Evolutionary conservation across 106 monocot genomes (phyloP).

Genomic region (Agapanthus africanus): DNA sequence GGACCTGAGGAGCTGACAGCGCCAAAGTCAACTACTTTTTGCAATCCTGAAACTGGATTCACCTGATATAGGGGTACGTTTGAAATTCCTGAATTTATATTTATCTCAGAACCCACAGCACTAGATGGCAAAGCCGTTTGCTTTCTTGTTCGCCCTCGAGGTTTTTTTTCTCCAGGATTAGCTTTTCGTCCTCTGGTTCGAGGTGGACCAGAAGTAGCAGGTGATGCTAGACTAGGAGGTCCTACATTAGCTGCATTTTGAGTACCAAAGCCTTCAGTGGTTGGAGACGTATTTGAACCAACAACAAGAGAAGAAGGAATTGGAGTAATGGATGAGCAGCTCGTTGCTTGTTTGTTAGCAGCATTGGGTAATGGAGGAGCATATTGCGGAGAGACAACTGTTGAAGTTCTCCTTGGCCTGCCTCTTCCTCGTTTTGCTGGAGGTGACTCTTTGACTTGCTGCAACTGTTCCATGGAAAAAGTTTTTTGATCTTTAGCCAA

Average conservation of each 20-base stretch:
- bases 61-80: conserved; percentile 7
- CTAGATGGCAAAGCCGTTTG: conserved; percentile 19
- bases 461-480: conserved; percentile 15
- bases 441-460: conserved; percentile 24
- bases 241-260: background rate
- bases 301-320: conserved; percentile 6
- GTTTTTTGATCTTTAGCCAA: conserved; percentile 9
- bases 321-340: background rate
- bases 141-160: conserved; percentile 50
- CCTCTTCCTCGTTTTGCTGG: conserved; percentile 79
- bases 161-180: conserved; percentile 35
- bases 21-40: conserved; percentile 15
- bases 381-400: conserved; percentile 12
- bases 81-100: conserved; percentile 1
- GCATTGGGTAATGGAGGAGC: conserved; percentile 12
- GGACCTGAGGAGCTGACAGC: conserved; percentile 8
- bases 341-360: conserved; percentile 17
- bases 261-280: conserved; percentile 7
- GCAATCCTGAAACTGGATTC: conserved; percentile 13
- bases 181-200: conserved; percentile 36
- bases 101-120: conserved; percentile 13
- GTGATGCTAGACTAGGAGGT: conserved; percentile 12
- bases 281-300: conserved; percentile 3
- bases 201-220: background rate
- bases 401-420: conserved; percentile 65